Evolutionary conservation across 208 protist genomes (phyloP).

Genomic region (Leishmania amazonensis): DNA sequence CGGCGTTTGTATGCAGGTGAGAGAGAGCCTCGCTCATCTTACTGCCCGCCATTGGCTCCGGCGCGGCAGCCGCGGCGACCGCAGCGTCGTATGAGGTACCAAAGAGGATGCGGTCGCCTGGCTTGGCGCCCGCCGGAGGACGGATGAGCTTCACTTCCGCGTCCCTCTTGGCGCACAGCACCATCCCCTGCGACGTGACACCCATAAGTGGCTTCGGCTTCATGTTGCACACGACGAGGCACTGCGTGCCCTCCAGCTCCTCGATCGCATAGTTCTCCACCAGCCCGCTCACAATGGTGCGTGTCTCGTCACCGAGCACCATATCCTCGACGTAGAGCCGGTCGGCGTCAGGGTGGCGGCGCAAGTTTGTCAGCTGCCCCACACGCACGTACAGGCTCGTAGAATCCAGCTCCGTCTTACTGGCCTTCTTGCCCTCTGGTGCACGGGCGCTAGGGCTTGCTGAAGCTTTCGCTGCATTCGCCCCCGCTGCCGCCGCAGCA

Average conservation of each 20-base stretch:
- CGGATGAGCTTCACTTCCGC: constrained; percentile 53
- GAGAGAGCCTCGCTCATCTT: constrained; percentile 68
- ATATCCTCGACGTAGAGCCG: constrained; percentile 93
- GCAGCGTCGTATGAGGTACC: constrained; percentile 34
- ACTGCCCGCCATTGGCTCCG: constrained; percentile 44
- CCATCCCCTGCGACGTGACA: constrained; percentile 92
- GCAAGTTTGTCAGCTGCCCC: constrained; percentile 79
- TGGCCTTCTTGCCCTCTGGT: constrained; percentile 11
- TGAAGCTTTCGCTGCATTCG: background rate
- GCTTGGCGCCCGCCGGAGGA: constrained; percentile 59
- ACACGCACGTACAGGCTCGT: constrained; percentile 73
- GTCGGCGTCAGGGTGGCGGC: constrained; percentile 85
- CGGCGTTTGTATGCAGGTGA: constrained; percentile 57
- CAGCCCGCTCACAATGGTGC: constrained; percentile 92
- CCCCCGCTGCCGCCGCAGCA: constrained; percentile 16
- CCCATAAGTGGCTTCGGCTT: constrained; percentile 92
- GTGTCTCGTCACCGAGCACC: constrained; percentile 87
- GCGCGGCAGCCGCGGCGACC: constrained; percentile 9
- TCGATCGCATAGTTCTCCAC: constrained; percentile 77
- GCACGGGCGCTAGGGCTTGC: background rate
- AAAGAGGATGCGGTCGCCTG: constrained; percentile 75
- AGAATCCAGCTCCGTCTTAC: constrained; percentile 31
- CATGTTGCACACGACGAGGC: constrained; percentile 93
- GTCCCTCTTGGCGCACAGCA: constrained; percentile 88
- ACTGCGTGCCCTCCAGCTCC: constrained; percentile 75